Evolutionary conservation across 495 filamentous ascomycete species (phyloP), one percentile per base, ranked within the genome.

Genomic region (Pyronema omphalodes): DNA sequence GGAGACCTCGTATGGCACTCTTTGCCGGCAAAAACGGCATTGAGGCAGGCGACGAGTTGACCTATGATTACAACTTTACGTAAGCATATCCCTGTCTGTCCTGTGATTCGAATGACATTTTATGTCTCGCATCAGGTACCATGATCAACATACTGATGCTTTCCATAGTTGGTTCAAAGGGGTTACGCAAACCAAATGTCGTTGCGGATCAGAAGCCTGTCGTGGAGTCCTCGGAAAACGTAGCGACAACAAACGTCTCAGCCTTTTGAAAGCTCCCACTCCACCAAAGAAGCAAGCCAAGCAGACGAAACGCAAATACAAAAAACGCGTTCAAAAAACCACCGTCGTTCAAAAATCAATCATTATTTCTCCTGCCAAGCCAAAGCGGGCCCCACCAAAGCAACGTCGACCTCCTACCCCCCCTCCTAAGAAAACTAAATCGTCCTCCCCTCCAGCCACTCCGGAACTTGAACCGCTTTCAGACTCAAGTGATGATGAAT

Each of bases 31-130:
- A 94, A 56, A 70, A 73, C 8, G 86, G 84, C 1, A 84, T 98
- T 64, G 84, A 82, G 74, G 93, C 87, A 19, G 91, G 91, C 37
- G 86, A 95, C 48, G 91, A 98, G 65, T 71, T 98, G 56, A 96
- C 88, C n/a, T 98, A 98, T 67, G 91, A 98, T 73, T 98, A 98
- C 74, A 98, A 98, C 67, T 98, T 98, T 65, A 84, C 94, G 75
- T 85, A 81, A 39, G 88, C 84, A 15, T 48, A 11, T 48, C 44
- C 9, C 12, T 11, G 65, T 85, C 12, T 11, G 65, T 85, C 79
- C 81, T 86, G 15, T 40, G 8, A 39, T 9, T 36, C 33, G 46
- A 51, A 19, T 51, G 35, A 56, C 43, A 43, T 17, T 7, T n/a
- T 7, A 37, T n/a, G 39, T 41, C n/a, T 6, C 15, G 14, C 33